phyloP scores from a whole-genome alignment of 73 alveolate genomes.

The Tetrahymena borealis region DNA sequence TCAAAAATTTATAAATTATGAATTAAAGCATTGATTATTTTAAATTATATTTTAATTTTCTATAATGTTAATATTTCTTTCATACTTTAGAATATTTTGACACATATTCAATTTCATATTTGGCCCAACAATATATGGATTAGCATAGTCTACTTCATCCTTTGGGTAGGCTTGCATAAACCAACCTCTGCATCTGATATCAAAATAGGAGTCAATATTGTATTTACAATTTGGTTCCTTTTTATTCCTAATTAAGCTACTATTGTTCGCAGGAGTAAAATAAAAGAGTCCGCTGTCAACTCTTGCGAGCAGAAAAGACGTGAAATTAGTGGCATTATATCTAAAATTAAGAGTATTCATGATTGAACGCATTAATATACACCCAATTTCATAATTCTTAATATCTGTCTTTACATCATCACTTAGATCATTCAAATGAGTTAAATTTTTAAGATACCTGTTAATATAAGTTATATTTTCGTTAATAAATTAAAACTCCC shows the following conservation, averaged over 20 bases:
- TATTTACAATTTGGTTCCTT: background rate
- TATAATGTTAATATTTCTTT: too few relatives aligned
- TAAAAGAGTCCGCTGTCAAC: background rate
- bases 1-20: background rate
- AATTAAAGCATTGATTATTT: background rate
- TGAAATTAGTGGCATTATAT: background rate
- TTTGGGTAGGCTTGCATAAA: background rate
- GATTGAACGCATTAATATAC: background rate
- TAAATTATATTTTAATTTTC: too few relatives aligned
- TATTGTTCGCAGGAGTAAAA: background rate
- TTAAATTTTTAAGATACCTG: background rate
- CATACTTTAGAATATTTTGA: background rate
- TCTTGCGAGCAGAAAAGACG: background rate
- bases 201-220: background rate
- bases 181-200: background rate
- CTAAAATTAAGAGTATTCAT: background rate
- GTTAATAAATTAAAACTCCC: too few relatives aligned
- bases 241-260: background rate
- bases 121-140: background rate
- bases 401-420: background rate
- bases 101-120: background rate
- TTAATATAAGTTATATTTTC: too few relatives aligned
- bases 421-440: background rate
- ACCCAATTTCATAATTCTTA: background rate
- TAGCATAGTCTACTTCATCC: background rate